phyloP scores from a whole-genome alignment of 169 alveolate genomes.

The Plasmodium vivax region DNA sequence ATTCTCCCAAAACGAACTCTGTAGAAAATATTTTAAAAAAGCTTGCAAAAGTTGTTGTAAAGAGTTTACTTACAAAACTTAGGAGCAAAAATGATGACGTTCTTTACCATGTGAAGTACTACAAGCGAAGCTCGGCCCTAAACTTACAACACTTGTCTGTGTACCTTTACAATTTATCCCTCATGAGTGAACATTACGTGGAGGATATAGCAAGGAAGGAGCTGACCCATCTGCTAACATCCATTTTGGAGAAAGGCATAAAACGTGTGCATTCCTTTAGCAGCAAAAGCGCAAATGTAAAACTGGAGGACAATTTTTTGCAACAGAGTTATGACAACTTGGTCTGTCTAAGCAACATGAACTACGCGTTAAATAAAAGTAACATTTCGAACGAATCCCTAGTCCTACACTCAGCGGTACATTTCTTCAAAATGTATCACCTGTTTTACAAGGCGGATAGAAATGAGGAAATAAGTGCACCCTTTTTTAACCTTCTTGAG shows the following conservation, averaged over 20 bases:
- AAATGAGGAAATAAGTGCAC: neutral
- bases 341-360: constrained; percentile 64
- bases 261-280: constrained; percentile 15
- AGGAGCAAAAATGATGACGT: constrained; percentile 6
- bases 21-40: constrained; percentile 19
- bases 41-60: constrained; percentile 15
- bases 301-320: constrained; percentile 2
- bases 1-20: neutral
- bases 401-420: constrained; percentile 16
- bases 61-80: constrained; percentile 22
- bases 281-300: constrained; percentile 2
- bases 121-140: constrained; percentile 14
- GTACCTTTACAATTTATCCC: constrained; percentile 33
- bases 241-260: constrained; percentile 26
- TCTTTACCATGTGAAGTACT: neutral
- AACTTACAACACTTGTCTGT: constrained; percentile 52
- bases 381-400: constrained; percentile 27
- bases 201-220: neutral
- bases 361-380: constrained; percentile 68
- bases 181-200: constrained; percentile 14
- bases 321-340: constrained; percentile 38
- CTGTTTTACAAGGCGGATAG: constrained; percentile 12
- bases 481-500: constrained; percentile 33
- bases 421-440: constrained; percentile 44
- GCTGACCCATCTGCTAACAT: neutral